Conservation (phyloP, 2,329 filamentous ascomycete genomes). For the Sporothrix curviconia region DNA sequence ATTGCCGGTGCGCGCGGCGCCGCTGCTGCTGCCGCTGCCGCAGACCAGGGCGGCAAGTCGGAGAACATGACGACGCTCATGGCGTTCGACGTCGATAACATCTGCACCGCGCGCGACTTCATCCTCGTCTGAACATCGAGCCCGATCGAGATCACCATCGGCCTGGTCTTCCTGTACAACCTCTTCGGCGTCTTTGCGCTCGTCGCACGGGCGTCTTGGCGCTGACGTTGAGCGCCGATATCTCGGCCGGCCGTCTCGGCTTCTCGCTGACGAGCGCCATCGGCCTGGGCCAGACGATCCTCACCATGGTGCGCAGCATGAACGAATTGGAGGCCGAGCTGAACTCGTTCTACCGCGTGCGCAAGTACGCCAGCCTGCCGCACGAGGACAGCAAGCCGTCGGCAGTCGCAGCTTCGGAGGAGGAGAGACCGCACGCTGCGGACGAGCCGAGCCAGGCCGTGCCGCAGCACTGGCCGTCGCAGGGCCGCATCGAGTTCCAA, state of each 20-base stretch:
- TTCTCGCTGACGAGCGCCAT: slow-evolving; percentile 52
- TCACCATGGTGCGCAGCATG: slow-evolving; percentile 45
- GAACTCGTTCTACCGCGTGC: slow-evolving; percentile 38
- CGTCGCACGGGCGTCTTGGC: slow-evolving; percentile 45
- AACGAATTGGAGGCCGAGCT: slow-evolving; percentile 53
- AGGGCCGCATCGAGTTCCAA: slow-evolving; percentile 25
- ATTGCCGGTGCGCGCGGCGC: too few relatives aligned
- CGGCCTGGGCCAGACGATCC: slow-evolving; percentile 45
- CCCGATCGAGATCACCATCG: slow-evolving; percentile 40
- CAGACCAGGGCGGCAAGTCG: too few relatives aligned
- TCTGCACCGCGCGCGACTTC: slow-evolving; percentile 46
- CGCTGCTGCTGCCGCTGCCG: too few relatives aligned
- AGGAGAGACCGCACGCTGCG: too few relatives aligned
- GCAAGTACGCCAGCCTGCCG: slow-evolving; percentile 26
- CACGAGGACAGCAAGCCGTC: slow-evolving; percentile 21
- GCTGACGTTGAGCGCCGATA: slow-evolving; percentile 36
- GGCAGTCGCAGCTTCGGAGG: too few relatives aligned
- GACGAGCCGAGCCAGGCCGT: not conserved
- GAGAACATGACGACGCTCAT: slow-evolving; percentile 37
- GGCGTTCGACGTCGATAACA: slow-evolving; percentile 51
- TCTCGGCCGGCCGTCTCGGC: slow-evolving; percentile 47
- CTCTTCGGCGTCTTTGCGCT: slow-evolving; percentile 51
- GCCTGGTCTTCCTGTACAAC: slow-evolving; percentile 46
- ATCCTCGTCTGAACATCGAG: slow-evolving; percentile 40
- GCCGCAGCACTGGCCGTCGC: slow-evolving; percentile 24